Conservation (phyloP, 2,329 filamentous ascomycete species). For the Talaromyces sp. region DNA sequence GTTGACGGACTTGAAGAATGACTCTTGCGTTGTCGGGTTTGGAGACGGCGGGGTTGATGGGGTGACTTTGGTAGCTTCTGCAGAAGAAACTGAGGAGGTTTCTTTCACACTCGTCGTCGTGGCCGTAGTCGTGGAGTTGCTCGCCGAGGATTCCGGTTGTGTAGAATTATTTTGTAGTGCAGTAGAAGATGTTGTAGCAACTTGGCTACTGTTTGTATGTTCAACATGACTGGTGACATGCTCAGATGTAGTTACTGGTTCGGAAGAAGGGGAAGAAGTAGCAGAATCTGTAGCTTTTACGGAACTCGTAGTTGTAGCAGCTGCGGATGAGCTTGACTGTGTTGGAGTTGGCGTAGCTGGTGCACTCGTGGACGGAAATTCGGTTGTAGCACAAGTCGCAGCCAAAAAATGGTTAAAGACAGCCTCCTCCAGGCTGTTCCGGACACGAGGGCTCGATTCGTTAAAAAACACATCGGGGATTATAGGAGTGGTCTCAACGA, state of each 20-base stretch:
- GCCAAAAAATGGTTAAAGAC: neutral
- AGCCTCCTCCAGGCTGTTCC: slow-evolving; percentile 5
- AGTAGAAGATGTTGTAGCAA: neutral
- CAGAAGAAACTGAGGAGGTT: neutral
- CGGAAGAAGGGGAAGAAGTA: neutral
- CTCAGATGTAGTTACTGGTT: neutral
- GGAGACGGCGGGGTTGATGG: slow-evolving; percentile 44
- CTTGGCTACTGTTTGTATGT: neutral
- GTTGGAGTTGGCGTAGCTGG: neutral
- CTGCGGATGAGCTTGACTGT: neutral
- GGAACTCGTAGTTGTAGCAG: neutral
- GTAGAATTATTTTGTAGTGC: neutral
- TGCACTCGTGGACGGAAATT: neutral
- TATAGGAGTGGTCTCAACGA: neutral
- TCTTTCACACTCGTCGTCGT: slow-evolving; percentile 1
- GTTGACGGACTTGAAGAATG: slow-evolving; percentile 93
- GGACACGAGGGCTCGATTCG: neutral
- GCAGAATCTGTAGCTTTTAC: neutral
- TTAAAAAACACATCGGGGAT: neutral
- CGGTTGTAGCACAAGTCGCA: slow-evolving; percentile 2
- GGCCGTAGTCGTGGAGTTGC: neutral
- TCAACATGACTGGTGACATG: neutral
- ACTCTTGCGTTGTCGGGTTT: slow-evolving; percentile 86
- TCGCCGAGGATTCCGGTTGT: neutral
- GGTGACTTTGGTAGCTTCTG: slow-evolving; percentile 7